Evolutionary conservation across 2,329 filamentous ascomycete species (phyloP).

Genomic region (Hysterium pulicare): DNA sequence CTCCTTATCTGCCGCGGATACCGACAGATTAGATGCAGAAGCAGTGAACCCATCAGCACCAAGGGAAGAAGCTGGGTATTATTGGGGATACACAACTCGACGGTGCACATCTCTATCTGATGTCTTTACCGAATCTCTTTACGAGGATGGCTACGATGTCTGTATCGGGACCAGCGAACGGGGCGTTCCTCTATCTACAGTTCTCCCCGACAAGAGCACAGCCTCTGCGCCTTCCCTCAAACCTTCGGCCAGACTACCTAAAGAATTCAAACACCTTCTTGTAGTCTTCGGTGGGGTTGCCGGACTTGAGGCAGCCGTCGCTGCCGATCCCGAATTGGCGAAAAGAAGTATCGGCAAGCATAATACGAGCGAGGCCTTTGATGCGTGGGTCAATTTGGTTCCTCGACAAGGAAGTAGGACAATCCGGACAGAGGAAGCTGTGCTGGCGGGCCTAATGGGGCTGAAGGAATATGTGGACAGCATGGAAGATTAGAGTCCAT

Average conservation of each 20-base stretch:
- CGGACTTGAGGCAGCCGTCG: constrained; percentile 72
- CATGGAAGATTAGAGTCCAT: background rate
- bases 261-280: constrained; percentile 66
- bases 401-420: constrained; percentile 78
- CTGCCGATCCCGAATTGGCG: constrained; percentile 57
- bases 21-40: constrained; percentile 44
- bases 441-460: constrained; percentile 71
- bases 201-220: constrained; percentile 18
- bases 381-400: constrained; percentile 78
- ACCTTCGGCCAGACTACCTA: constrained; percentile 18
- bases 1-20: constrained; percentile 16
- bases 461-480: constrained; percentile 48
- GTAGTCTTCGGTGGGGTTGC: constrained; percentile 78
- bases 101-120: constrained; percentile 63
- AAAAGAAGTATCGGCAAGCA: constrained; percentile 62
- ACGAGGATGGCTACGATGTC: constrained; percentile 74
- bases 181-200: constrained; percentile 49
- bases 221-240: constrained; percentile 4
- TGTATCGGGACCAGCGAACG: constrained; percentile 82
- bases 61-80: constrained; percentile 73
- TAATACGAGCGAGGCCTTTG: constrained; percentile 70
- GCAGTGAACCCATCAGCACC: constrained; percentile 67
- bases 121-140: constrained; percentile 74
- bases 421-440: constrained; percentile 79
- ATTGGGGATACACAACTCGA: constrained; percentile 79